A percentile compares a stretch with the other conserved stretches of the same genome.
phyloP scores from a whole-genome alignment of 2,329 filamentous ascomycete species.

The Aureobasidium lini region DNA sequence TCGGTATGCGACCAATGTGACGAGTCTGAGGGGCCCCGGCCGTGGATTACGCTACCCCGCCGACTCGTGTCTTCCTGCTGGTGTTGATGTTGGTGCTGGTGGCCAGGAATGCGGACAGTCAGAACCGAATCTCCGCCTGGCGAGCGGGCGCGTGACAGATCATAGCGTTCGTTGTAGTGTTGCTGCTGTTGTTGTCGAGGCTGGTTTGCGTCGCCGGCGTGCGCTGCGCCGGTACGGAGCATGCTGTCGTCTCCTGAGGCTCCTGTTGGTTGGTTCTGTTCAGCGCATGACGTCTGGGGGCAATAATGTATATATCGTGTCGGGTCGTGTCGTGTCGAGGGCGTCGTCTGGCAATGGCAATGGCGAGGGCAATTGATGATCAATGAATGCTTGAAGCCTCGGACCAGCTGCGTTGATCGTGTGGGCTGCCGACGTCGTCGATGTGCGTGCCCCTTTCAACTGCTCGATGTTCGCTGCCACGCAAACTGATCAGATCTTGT shows the following conservation, averaged over 20 bases:
- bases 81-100: neutral
- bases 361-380: neutral
- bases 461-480: neutral
- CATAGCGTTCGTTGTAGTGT: neutral
- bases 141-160: neutral
- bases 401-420: neutral
- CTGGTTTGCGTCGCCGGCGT: neutral
- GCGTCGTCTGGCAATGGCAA: neutral
- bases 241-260: conserved; percentile 2
- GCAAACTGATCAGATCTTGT: neutral
- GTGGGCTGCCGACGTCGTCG: neutral
- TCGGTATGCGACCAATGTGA: neutral
- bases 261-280: neutral
- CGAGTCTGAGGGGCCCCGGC: neutral
- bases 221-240: neutral
- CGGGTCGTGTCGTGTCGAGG: neutral
- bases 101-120: conserved; percentile 4
- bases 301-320: neutral
- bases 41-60: neutral
- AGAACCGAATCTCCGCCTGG: neutral
- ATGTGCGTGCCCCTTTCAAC: too few species aligned
- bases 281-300: conserved; percentile 1
- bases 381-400: neutral
- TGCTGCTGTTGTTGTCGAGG: neutral
- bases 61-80: neutral